phyloP scores from a whole-genome alignment of 2,329 filamentous ascomycete genomes.

The Aspergillus ochraceoroseus region DNA sequence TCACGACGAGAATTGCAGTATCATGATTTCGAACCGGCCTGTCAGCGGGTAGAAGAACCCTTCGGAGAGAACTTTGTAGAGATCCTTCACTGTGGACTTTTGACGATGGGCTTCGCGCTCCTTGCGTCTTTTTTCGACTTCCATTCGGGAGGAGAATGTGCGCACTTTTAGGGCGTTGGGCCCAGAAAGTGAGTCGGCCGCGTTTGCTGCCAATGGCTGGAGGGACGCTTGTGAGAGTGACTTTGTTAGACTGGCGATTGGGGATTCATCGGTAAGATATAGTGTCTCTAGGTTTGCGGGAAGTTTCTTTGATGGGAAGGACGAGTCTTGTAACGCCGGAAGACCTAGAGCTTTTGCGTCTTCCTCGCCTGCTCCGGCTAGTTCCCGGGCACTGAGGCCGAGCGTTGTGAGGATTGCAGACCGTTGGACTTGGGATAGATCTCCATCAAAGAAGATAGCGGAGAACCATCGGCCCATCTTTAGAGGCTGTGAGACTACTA shows the following conservation, averaged over 20 bases:
- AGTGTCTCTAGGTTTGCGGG: conserved; percentile 67
- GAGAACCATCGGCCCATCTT: conserved; percentile 80
- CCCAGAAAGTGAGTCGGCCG: conserved; percentile 72
- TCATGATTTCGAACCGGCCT: conserved; percentile 67
- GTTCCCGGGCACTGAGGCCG: conserved; percentile 74
- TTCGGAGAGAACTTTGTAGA: conserved; percentile 68
- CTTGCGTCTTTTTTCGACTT: conserved; percentile 54
- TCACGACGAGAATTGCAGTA: conserved; percentile 51
- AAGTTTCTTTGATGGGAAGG: conserved; percentile 77
- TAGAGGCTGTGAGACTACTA: conserved; percentile 69
- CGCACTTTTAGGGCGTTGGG: conserved; percentile 83
- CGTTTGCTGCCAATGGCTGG: conserved; percentile 71
- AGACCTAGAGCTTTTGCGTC: conserved; percentile 42
- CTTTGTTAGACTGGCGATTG: conserved; percentile 64
- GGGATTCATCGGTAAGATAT: conserved; percentile 53
- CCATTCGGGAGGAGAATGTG: conserved; percentile 76
- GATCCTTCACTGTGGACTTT: conserved; percentile 65
- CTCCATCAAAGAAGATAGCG: conserved; percentile 81
- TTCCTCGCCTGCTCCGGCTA: conserved; percentile 67
- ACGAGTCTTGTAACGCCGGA: conserved; percentile 33
- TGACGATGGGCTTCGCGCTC: conserved; percentile 44
- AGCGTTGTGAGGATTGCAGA: conserved; percentile 75
- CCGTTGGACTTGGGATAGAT: conserved; percentile 82
- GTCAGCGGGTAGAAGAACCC: conserved; percentile 84
- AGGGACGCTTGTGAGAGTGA: conserved; percentile 68